A percentile compares a stretch with the other conserved stretches of the same genome.
Conservation (phyloP, 257 asterid species). For the Osmanthus fragrans region DNA sequence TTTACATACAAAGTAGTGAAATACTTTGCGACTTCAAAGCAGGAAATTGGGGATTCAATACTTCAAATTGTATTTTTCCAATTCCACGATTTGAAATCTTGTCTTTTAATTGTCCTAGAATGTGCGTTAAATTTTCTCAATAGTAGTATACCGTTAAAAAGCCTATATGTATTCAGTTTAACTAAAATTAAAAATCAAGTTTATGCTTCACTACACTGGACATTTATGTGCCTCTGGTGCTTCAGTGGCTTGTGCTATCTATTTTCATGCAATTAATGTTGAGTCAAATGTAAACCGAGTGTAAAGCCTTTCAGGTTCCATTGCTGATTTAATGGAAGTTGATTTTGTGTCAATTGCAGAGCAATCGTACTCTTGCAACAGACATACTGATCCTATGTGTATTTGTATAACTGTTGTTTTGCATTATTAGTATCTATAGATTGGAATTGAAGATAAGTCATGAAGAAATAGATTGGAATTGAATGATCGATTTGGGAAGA, state of each 20-base stretch:
- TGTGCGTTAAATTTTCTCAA: background rate
- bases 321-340: background rate
- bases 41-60: no score
- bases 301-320: background rate
- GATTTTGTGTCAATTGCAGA: background rate
- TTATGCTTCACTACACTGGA: background rate
- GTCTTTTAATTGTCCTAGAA: background rate
- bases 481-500: background rate
- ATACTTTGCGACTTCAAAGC: no score
- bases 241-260: background rate
- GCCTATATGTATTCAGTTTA: background rate
- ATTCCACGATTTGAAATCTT: background rate
- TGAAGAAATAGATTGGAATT: background rate
- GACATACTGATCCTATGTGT: background rate
- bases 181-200: background rate
- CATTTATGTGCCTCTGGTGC: background rate
- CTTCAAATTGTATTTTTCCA: background rate
- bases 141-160: background rate
- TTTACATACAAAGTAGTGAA: no score
- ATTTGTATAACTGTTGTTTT: background rate
- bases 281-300: background rate
- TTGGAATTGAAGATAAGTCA: background rate
- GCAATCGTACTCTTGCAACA: background rate
- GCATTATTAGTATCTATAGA: background rate
- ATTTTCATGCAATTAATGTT: background rate